These are phyloP conservation scores for Flaveria ramosissima DNA, from an alignment of 129 eudicot species.

Conservation along the genomic window DNA sequence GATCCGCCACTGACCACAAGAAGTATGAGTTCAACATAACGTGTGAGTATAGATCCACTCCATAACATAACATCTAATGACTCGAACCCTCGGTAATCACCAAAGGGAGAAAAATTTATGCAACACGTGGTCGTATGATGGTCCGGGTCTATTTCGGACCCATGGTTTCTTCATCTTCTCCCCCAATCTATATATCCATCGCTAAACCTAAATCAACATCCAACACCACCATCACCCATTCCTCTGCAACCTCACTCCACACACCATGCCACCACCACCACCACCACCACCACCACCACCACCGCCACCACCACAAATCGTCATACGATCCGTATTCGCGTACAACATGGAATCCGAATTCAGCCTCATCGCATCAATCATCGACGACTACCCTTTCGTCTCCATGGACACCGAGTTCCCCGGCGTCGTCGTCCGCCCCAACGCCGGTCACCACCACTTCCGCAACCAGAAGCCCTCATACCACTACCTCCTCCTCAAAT, in stretches of 20 bases:
- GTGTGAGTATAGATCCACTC: too few species aligned
- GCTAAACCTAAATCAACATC: too few species aligned
- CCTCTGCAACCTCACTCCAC: too few species aligned
- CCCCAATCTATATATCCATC: conserved; percentile 12
- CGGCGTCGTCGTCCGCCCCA: conserved; percentile 59
- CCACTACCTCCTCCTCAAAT: conserved; percentile 51
- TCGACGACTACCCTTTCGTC: conserved; percentile 58
- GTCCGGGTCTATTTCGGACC: conserved; percentile 30
- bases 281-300: too few species aligned
- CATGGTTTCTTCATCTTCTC: conserved; percentile 14
- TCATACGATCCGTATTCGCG: conserved; percentile 62
- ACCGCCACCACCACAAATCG: conserved; percentile 24
- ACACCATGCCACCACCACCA: too few species aligned
- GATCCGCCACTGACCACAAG: too few species aligned
- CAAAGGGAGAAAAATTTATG: too few species aligned
- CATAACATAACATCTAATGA: too few species aligned
- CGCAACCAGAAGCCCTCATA: conserved; percentile 39
- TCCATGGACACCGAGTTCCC: conserved; percentile 93
- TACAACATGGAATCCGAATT: conserved; percentile 56
- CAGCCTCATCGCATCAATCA: conserved; percentile 41
- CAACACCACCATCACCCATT: too few species aligned
- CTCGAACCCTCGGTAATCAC: too few species aligned
- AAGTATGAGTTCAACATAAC: too few species aligned
- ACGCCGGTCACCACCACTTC: conserved; percentile 22
- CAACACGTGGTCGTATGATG: not conserved